Conservation (phyloP, 225 moss, liverwort and hornwort genomes). For the Polytrichum formosum region DNA sequence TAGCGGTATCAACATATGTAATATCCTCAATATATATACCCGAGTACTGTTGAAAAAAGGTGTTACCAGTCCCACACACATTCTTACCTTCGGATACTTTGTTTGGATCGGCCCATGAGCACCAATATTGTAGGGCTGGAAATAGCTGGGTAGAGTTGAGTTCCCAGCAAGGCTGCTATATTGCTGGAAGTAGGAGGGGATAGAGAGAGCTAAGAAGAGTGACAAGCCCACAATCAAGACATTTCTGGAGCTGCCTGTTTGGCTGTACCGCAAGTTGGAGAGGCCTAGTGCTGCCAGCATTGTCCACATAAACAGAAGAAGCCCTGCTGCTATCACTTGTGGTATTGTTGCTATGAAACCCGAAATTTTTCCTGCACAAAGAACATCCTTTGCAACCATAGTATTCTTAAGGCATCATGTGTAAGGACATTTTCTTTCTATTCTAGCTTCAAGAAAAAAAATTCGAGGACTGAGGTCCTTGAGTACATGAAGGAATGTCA, state of each 20-base stretch:
- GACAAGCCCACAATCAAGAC: slow-evolving; percentile 82
- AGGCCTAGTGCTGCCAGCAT: slow-evolving; percentile 79
- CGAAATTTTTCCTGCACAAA: slow-evolving; percentile 62
- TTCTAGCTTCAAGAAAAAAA: no score
- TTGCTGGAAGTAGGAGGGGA: slow-evolving; percentile 87
- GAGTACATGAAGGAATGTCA: no score
- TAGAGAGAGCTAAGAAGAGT: slow-evolving; percentile 68
- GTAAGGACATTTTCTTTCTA: no score
- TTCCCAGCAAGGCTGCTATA: slow-evolving; percentile 31
- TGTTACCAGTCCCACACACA: no score
- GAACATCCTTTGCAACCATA: not conserved
- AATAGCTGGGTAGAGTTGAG: slow-evolving; percentile 41
- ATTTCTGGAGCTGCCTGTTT: slow-evolving; percentile 86
- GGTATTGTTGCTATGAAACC: slow-evolving; percentile 83
- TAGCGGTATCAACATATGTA: no score
- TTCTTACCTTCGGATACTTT: not conserved
- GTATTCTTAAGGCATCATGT: not conserved
- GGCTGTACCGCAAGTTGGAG: slow-evolving; percentile 83
- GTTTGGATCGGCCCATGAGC: slow-evolving; percentile 73
- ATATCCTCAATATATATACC: no score
- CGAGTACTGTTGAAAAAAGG: no score
- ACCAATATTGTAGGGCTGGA: slow-evolving; percentile 62
- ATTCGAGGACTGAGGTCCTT: no score
- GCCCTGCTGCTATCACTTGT: slow-evolving; percentile 74
- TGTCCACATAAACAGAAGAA: slow-evolving; percentile 87